A percentile compares a stretch with the other conserved stretches of the same genome.
phyloP scores from a whole-genome alignment of 164 flowering plant genomes.

The Chimonanthus salicifolius region DNA sequence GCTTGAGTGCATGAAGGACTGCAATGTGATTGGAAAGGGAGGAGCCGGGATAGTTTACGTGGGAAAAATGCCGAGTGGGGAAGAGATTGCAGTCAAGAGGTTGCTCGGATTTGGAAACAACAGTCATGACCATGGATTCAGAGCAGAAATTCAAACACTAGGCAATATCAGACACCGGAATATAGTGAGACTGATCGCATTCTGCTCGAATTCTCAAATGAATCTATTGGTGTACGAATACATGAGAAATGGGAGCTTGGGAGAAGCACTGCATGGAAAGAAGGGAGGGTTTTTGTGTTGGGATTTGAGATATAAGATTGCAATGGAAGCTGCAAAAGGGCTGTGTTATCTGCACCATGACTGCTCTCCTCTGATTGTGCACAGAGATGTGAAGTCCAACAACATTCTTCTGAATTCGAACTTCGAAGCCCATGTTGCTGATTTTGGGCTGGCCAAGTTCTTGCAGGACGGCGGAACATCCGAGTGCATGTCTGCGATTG shows the following conservation, averaged over 20 bases:
- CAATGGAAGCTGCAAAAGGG: constrained; percentile 64
- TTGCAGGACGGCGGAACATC: constrained; percentile 56
- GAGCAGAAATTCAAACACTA: constrained; percentile 78
- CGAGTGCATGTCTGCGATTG: constrained; percentile 83
- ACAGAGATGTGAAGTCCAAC: constrained; percentile 72
- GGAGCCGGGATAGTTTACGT: constrained; percentile 89
- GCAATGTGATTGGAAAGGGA: constrained; percentile 81
- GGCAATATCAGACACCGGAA: constrained; percentile 85
- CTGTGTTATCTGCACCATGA: constrained; percentile 75
- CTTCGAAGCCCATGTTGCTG: constrained; percentile 82
- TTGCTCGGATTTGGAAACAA: constrained; percentile 46
- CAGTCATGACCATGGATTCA: constrained; percentile 71
- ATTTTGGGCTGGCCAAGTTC: constrained; percentile 89
- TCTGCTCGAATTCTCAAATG: constrained; percentile 67
- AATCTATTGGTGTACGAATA: constrained; percentile 72
- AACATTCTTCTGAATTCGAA: constrained; percentile 62
- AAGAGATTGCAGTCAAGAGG: constrained; percentile 75
- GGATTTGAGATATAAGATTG: constrained; percentile 60
- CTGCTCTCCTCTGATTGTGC: constrained; percentile 62
- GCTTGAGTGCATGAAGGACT: constrained; percentile 75
- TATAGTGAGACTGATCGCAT: constrained; percentile 75
- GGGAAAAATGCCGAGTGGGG: constrained; percentile 71
- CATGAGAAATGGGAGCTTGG: constrained; percentile 77
- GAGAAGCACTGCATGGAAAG: constrained; percentile 64
- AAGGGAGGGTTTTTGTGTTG: constrained; percentile 47